Evolutionary conservation across 2,329 filamentous ascomycete species (phyloP).

Genomic region (Penicillium sp.): DNA sequence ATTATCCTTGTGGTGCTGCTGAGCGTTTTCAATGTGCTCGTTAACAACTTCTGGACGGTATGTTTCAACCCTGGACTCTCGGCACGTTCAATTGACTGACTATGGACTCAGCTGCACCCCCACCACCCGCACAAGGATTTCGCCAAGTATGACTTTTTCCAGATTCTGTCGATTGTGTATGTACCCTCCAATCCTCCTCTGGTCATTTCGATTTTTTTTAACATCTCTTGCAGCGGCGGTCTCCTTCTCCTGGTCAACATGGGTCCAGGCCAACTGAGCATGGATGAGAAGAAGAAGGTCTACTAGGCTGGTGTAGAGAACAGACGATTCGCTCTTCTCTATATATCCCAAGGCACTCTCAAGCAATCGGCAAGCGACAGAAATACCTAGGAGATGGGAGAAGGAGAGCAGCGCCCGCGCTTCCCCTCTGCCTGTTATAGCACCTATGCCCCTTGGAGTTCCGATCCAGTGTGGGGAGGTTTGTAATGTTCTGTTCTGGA

Average conservation of each 20-base stretch:
- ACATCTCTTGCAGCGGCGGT: constrained; percentile 60
- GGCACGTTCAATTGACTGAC: constrained; percentile 16
- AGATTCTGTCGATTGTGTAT: constrained; percentile 95
- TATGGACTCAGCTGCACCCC: constrained; percentile 71
- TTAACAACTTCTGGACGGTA: constrained; percentile 99
- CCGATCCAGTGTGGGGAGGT: neutral
- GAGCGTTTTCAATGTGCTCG: constrained; percentile 92
- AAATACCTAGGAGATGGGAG: neutral
- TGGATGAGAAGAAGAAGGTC: constrained; percentile 99
- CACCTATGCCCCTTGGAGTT: neutral
- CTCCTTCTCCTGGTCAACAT: constrained; percentile 97
- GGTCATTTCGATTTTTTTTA: neutral
- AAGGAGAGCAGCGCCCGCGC: neutral
- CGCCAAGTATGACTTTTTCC: constrained; percentile 99
- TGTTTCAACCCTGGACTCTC: constrained; percentile 39
- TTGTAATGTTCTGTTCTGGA: neutral
- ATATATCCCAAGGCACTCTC: constrained; percentile 12
- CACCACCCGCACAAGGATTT: constrained; percentile 99
- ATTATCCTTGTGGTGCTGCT: constrained; percentile 92
- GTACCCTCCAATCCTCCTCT: constrained; percentile 27
- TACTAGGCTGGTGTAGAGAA: constrained; percentile 59
- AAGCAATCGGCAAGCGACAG: constrained; percentile 16
- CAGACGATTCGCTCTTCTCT: constrained; percentile 6
- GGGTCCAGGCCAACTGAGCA: constrained; percentile 94
- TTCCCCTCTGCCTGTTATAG: neutral